Evolutionary conservation across 2,329 filamentous ascomycete genomes (phyloP).

Genomic region (Balansia obtecta): DNA sequence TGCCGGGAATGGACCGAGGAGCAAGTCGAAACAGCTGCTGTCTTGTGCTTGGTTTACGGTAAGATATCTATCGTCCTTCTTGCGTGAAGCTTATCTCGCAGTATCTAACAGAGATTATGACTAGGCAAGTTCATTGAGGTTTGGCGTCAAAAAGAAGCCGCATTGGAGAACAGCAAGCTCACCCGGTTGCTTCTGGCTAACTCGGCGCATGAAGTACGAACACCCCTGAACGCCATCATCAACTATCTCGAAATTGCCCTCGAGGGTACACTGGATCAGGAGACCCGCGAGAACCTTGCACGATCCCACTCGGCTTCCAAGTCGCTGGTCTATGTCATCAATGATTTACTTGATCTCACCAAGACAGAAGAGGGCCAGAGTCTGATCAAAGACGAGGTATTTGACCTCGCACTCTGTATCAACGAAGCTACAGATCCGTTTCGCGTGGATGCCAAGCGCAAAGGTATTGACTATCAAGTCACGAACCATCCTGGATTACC

Average conservation of each 20-base stretch:
- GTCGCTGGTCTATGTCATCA: conserved; percentile 87
- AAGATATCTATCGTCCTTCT: conserved; percentile 21
- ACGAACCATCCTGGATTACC: conserved; percentile 58
- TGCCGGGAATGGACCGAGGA: conserved; percentile 83
- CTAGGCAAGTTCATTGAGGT: conserved; percentile 71
- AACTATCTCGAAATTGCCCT: conserved; percentile 88
- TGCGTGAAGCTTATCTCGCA: background rate
- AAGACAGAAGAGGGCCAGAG: conserved; percentile 75
- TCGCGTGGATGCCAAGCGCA: conserved; percentile 59
- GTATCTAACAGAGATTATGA: conserved; percentile 2
- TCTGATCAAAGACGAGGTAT: conserved; percentile 67
- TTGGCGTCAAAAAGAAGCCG: conserved; percentile 82
- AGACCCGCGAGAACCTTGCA: conserved; percentile 73
- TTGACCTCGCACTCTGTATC: conserved; percentile 60
- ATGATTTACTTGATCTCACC: conserved; percentile 78
- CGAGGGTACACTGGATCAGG: conserved; percentile 65
- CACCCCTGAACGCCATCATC: conserved; percentile 84
- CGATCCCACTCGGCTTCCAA: conserved; percentile 86
- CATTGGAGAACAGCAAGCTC: conserved; percentile 68
- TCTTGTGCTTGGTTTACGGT: conserved; percentile 78
- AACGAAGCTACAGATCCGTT: conserved; percentile 70
- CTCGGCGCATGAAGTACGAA: conserved; percentile 83
- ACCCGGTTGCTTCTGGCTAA: conserved; percentile 72
- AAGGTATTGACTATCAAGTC: conserved; percentile 59
- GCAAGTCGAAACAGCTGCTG: conserved; percentile 78